These are phyloP conservation scores for Phytophthora multivora DNA, from an alignment of 352 stramenopile species.

Conservation along the genomic window DNA sequence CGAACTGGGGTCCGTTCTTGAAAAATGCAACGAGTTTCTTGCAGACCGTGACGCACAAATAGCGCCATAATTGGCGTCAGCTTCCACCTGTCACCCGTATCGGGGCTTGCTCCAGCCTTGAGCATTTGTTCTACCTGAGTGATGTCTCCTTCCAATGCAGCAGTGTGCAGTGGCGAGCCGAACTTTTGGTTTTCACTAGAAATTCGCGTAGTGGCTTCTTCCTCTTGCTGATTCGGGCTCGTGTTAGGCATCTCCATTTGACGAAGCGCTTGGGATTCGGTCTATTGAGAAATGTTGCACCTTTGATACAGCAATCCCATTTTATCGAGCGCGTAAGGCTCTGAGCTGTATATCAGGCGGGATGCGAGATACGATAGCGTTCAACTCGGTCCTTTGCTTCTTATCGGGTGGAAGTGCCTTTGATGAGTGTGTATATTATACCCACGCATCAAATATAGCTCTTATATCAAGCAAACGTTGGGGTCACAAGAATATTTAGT, in stretches of 20 bases:
- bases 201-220: neutral
- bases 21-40: constrained; percentile 30
- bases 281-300: neutral
- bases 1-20: constrained; percentile 9
- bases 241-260: neutral
- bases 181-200: neutral
- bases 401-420: neutral
- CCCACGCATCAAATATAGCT: constrained; percentile 3
- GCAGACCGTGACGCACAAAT: constrained; percentile 22
- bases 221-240: neutral
- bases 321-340: neutral
- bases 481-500: too few species aligned
- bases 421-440: neutral
- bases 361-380: neutral
- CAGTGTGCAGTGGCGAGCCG: constrained; percentile 16
- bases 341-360: neutral
- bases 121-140: constrained; percentile 17
- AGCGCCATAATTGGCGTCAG: constrained; percentile 31
- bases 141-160: constrained; percentile 14
- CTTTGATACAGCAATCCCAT: neutral
- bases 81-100: constrained; percentile 17
- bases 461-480: too few species aligned
- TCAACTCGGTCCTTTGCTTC: neutral
- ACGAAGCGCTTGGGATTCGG: neutral
- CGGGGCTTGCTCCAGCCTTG: constrained; percentile 14